phyloP scores from a whole-genome alignment of 805 yeast genomes.

The Barnettozyma sp. region DNA sequence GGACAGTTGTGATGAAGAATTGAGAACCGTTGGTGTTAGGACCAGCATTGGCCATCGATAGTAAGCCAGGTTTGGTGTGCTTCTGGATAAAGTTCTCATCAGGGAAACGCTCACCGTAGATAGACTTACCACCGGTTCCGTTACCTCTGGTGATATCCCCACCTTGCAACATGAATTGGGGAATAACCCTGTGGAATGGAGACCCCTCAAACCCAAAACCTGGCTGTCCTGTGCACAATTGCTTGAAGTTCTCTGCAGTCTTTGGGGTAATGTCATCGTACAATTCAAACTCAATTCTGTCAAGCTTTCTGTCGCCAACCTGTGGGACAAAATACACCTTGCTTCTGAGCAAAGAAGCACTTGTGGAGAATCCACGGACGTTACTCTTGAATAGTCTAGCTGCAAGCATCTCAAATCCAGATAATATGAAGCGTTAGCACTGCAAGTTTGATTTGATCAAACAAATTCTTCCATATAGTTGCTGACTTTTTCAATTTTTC shows the following conservation, averaged over 20 bases:
- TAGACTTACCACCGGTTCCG: slow-evolving; percentile 96
- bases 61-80: slow-evolving; percentile 76
- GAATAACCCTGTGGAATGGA: slow-evolving; percentile 94
- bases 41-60: slow-evolving; percentile 98
- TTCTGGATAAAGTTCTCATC: slow-evolving; percentile 70
- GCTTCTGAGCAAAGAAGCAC: slow-evolving; percentile 31
- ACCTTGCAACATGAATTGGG: slow-evolving; percentile 98
- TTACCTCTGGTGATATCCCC: slow-evolving; percentile 90
- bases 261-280: slow-evolving; percentile 64
- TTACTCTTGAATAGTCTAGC: slow-evolving; percentile 15
- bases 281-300: slow-evolving; percentile 30
- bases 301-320: slow-evolving; percentile 44
- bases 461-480: too few species aligned
- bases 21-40: slow-evolving; percentile 98
- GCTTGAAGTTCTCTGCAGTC: slow-evolving; percentile 95
- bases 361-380: slow-evolving; percentile 20
- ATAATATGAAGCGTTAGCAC: too few species aligned
- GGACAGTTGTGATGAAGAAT: slow-evolving; percentile 90
- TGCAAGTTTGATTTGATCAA: too few species aligned
- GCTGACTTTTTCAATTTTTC: too few species aligned
- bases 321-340: slow-evolving; percentile 52
- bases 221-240: slow-evolving; percentile 91
- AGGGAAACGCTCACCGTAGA: slow-evolving; percentile 70
- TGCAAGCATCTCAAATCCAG: slow-evolving; percentile 1
- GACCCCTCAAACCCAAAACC: slow-evolving; percentile 90